Evolutionary conservation across 75 land plant genomes (phyloP), one percentile per base, ranked within the genome.

Genomic region (Pinus tabuliformis): DNA sequence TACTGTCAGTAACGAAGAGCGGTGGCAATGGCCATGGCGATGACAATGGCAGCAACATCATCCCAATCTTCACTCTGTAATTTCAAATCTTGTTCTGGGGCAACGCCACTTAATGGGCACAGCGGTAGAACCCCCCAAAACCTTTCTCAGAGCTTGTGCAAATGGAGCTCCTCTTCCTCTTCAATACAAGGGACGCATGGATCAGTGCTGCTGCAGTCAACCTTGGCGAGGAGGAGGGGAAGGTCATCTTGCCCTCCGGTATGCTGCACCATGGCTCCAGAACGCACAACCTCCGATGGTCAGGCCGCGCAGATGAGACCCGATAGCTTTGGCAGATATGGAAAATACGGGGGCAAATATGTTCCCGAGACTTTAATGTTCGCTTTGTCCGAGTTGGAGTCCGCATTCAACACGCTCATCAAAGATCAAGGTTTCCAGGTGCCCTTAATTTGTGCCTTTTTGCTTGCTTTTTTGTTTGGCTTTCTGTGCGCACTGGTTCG

Each of bases 321-420:
- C 8, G 91, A 89, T 57, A 57, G 78, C 4, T 87, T 89, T 59
- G 91, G 91, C 33, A 77, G 92, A 72, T 95, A 80, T 64, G 98
- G 98, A 22, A 85, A 66, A 59, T 95, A 86, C 59, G 98, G 98
- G 16, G 98, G 98, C 54, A 95, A 93, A 76, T 95, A 85, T 76
- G 98, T 95, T 52, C 96, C 96, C 15, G 98, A 95, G 81, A 91
- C 94, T 7, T 85, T 95, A 7, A 86, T 95, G 86, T 6, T 76
- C 58, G 89, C 86, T 11, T 88, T 95, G 54, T 49, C 81, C 22
- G 76, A 89, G 75, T 82, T 95, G 70, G 93, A 93, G 81, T 76
- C 68, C 17, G 90, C 91, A 13, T 93, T 91, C 77, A 72, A 76
- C 21, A 73, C 56, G 16, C 73, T 86, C 59, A 49, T 77, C 52